Evolutionary conservation across 2,329 filamentous ascomycete genomes (phyloP), one percentile per base, ranked within the genome.

Genomic region (Metarhizium brunneum): DNA sequence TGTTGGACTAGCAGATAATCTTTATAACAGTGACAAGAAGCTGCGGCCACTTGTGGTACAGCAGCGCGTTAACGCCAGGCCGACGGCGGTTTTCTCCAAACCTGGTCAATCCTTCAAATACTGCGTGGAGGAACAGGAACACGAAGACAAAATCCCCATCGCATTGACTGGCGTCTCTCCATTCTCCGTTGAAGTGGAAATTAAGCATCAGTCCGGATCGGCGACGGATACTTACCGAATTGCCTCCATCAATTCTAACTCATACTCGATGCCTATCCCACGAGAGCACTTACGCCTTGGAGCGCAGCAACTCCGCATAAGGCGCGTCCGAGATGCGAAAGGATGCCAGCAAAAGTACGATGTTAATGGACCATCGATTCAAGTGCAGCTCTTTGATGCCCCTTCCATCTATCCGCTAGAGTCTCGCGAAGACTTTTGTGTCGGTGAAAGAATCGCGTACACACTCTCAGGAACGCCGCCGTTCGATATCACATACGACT

Each of bases 81-180:
- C 94, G 1, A 83, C 85, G 2, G 94, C 92, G 4, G 78, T 81
- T 5, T 99, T 99, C 66, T 79, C 81, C 57, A 89, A 89, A 61
- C 90, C 92, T 3, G 92, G 92, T 16, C 94, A 94, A 69, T 92
- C 90, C 0, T 96, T 96, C 77, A 95, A 94, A 68, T 96, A 92
- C 71, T 99, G 94, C 73, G 87, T 91, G 68, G 85, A 91, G 50
- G 90, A 96, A 64, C 82, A 87, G 52, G 83, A 84, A 54, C 83
- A 85, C 36, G 90, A 95, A 64, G 92, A 99, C 65, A 84, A 83
- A 45, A 96, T 99, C 54, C 92, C 92, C 0, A 87, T 99, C 57
- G 85, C 82, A 2, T 79, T 99, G 18, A 87, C 87, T 57, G 94
- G 94, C 43, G 77, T 86, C 16, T 84, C 92, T 6, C 94, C 94